Percentiles rank a stretch among this genome's conserved stretches.
Evolutionary conservation across 306 rosid species (phyloP).

Genomic region (Ceratonia siliqua): DNA sequence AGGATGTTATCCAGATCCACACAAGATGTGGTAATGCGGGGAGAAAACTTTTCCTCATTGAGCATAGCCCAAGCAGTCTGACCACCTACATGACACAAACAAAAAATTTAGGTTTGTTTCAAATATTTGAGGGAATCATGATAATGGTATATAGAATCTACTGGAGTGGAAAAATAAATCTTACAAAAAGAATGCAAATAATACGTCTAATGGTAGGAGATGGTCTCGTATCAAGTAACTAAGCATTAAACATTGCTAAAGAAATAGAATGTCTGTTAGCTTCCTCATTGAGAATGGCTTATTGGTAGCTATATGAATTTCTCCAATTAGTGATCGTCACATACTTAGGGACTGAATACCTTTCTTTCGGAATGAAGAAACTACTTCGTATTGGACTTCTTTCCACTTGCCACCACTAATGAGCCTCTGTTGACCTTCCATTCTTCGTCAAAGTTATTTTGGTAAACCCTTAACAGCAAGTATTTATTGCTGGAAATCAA

Average conservation of each 20-base stretch:
- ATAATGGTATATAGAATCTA: neutral
- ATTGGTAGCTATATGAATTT: too few relatives aligned
- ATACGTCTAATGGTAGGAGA: constrained; percentile 4
- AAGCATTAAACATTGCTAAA: neutral
- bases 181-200: neutral
- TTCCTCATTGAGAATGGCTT: too few relatives aligned
- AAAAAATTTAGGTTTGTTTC: neutral
- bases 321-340: too few relatives aligned
- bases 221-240: neutral
- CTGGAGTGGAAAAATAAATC: neutral
- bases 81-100: constrained; percentile 51
- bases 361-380: too few relatives aligned
- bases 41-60: constrained; percentile 65
- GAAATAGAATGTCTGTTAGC: constrained; percentile 5
- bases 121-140: neutral
- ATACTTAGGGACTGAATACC: too few relatives aligned
- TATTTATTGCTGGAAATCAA: too few relatives aligned
- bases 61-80: constrained; percentile 95
- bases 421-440: too few relatives aligned
- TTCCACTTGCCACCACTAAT: too few relatives aligned
- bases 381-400: too few relatives aligned
- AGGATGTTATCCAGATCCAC: constrained; percentile 79
- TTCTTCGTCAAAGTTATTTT: too few relatives aligned
- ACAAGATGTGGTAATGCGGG: constrained; percentile 75
- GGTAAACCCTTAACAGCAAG: too few relatives aligned